phyloP scores from a whole-genome alignment of 1,139 yeast species.

The Taphrina communis region DNA sequence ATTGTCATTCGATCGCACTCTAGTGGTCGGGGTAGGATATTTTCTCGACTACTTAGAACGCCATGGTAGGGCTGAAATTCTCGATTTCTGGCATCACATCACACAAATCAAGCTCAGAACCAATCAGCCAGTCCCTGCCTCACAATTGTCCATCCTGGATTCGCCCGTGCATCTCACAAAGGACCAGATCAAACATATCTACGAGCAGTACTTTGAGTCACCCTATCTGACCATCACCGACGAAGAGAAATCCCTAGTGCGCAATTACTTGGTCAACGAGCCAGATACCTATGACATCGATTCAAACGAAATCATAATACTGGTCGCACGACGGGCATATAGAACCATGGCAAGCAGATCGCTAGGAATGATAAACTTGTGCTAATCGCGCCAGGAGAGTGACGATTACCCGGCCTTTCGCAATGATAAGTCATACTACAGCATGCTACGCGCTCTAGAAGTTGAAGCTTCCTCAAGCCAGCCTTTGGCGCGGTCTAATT shows the following conservation, averaged over 20 bases:
- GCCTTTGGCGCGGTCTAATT: not conserved
- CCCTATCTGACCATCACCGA: conserved; percentile 25
- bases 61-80: conserved; percentile 3
- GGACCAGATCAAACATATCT: conserved; percentile 11
- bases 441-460: conserved; percentile 39
- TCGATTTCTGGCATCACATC: conserved; percentile 31
- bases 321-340: conserved; percentile 44
- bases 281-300: conserved; percentile 43
- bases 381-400: conserved; percentile 44
- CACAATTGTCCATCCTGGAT: conserved; percentile 18
- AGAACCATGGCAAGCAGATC: conserved; percentile 40
- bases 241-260: conserved; percentile 9
- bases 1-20: conserved; percentile 14
- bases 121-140: not conserved
- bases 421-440: conserved; percentile 45
- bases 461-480: not conserved
- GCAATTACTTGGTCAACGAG: conserved; percentile 41
- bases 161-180: conserved; percentile 18
- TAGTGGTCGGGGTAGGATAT: conserved; percentile 2
- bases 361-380: conserved; percentile 34
- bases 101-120: not conserved
- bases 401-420: conserved; percentile 54
- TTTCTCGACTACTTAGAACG: conserved; percentile 19
- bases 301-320: conserved; percentile 48
- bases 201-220: conserved; percentile 11